These are phyloP conservation scores for Arabidopsis arenosa DNA, from an alignment of 345 rosid genomes.

Conservation along the genomic window DNA sequence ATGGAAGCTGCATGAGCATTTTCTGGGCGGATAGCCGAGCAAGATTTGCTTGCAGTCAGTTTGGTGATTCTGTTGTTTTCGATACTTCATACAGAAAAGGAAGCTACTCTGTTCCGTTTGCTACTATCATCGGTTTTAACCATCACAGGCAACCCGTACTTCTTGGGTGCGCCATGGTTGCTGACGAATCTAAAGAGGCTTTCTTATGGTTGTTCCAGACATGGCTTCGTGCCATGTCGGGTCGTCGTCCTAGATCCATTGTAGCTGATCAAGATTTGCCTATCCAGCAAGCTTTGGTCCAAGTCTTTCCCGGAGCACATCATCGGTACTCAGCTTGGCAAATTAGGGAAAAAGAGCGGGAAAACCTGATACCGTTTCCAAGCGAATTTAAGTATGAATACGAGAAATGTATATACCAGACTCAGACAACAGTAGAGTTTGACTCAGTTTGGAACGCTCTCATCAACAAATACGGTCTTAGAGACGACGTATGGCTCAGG, in stretches of 20 bases:
- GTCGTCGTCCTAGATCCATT: constrained; percentile 70
- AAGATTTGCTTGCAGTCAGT: constrained; percentile 86
- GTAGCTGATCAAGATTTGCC: constrained; percentile 84
- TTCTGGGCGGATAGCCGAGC: constrained; percentile 97
- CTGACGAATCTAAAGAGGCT: constrained; percentile 73
- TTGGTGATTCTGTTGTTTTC: constrained; percentile 71
- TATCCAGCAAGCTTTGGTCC: constrained; percentile 71
- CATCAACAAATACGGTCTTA: constrained; percentile 62
- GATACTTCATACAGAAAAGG: constrained; percentile 81
- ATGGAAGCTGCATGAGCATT: constrained; percentile 68
- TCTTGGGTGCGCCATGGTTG: constrained; percentile 83
- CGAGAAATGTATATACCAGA: constrained; percentile 71
- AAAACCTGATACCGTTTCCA: constrained; percentile 59
- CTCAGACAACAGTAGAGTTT: constrained; percentile 69
- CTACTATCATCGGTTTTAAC: constrained; percentile 80
- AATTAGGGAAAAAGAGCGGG: constrained; percentile 65
- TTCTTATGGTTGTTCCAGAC: constrained; percentile 82
- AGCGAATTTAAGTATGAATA: constrained; percentile 68
- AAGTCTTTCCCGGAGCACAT: constrained; percentile 75
- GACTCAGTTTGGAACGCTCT: constrained; percentile 69
- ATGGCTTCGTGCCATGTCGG: constrained; percentile 83
- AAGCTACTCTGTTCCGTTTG: constrained; percentile 70
- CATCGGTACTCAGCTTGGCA: constrained; percentile 87
- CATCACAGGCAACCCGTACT: constrained; percentile 91
- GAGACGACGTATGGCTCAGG: constrained; percentile 73